Conservation (phyloP, 306 rosid genomes). For the Casuarina glauca region DNA sequence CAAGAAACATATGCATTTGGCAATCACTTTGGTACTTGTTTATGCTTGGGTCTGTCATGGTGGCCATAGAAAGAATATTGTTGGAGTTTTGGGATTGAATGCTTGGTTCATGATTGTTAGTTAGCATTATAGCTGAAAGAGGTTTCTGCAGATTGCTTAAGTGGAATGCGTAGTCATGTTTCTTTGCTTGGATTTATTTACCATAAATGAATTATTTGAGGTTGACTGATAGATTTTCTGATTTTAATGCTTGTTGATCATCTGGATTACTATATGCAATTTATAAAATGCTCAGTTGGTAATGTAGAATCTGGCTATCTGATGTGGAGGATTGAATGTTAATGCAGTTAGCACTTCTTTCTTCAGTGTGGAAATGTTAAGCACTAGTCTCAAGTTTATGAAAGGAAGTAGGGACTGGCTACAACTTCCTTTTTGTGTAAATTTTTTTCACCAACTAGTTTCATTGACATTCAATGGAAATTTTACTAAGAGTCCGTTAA, state of each 20-base stretch:
- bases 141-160: not conserved
- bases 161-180: not conserved
- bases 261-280: not conserved
- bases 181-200: not conserved
- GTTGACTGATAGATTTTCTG: not conserved
- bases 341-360: not conserved
- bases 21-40: not conserved
- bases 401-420: not conserved
- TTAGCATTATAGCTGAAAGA: not conserved
- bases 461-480: not conserved
- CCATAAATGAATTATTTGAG: not conserved
- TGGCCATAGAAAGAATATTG: not conserved
- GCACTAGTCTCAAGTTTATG: not conserved
- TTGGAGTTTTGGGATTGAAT: not conserved
- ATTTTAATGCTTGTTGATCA: not conserved
- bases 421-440: not conserved
- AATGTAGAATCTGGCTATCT: not conserved
- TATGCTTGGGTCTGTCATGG: not conserved
- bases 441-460: not conserved
- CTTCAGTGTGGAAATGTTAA: not conserved
- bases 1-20: not conserved
- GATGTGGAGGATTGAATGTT: not conserved
- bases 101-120: not conserved
- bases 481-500: not conserved
- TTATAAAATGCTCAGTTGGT: not conserved